These are phyloP conservation scores for Apiospora aurea DNA, from an alignment of 2,329 filamentous ascomycete genomes.

Conservation along the genomic window DNA sequence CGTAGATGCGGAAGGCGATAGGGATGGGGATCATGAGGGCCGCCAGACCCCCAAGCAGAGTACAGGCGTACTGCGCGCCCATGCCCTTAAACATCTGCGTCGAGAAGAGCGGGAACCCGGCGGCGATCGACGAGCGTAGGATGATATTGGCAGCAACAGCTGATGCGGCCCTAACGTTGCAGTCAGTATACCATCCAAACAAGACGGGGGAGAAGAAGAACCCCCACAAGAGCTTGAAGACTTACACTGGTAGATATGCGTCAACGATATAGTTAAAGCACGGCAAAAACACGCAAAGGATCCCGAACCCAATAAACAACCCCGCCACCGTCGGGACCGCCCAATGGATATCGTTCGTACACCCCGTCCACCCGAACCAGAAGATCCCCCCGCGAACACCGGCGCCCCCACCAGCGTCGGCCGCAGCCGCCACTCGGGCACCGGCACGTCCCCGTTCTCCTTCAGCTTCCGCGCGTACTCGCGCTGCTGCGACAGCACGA, in stretches of 20 bases:
- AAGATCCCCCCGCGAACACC: slow-evolving; percentile 10
- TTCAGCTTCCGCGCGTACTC: neutral
- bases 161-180: neutral
- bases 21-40: slow-evolving; percentile 18
- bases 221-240: neutral
- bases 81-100: slow-evolving; percentile 47
- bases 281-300: slow-evolving; percentile 20
- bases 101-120: slow-evolving; percentile 53
- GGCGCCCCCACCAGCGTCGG: slow-evolving; percentile 5
- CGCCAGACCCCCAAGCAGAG: slow-evolving; percentile 10
- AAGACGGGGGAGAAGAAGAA: neutral
- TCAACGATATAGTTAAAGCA: slow-evolving; percentile 23
- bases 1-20: slow-evolving; percentile 17
- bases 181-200: neutral
- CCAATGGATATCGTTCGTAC: slow-evolving; percentile 12
- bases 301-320: slow-evolving; percentile 11
- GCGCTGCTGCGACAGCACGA: neutral
- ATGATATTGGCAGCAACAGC: slow-evolving; percentile 51
- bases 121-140: slow-evolving; percentile 49
- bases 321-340: slow-evolving; percentile 18
- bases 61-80: slow-evolving; percentile 46
- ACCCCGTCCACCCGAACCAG: slow-evolving; percentile 22
- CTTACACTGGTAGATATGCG: slow-evolving; percentile 22
- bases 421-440: slow-evolving; percentile 20
- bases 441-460: neutral